These are phyloP conservation scores for Phytophthora vignae DNA, from an alignment of 352 stramenopile genomes.

Conservation along the genomic window DNA sequence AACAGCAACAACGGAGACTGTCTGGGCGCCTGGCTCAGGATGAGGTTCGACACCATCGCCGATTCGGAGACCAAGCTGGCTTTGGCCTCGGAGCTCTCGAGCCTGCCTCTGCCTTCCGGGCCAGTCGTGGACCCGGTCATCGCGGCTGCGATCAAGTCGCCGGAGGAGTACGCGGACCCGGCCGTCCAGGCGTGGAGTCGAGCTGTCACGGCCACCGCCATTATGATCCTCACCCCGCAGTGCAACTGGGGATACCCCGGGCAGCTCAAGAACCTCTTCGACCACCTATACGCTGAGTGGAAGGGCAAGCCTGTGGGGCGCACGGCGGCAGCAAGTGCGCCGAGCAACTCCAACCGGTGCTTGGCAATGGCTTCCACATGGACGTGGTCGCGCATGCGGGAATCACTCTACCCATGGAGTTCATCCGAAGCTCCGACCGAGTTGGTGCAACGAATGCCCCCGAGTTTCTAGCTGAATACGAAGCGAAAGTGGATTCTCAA, in stretches of 20 bases:
- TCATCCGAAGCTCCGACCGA: constrained; percentile 28
- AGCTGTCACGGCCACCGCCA: too few species aligned
- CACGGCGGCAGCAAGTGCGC: constrained; percentile 32
- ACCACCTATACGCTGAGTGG: constrained; percentile 36
- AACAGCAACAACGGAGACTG: constrained; percentile 23
- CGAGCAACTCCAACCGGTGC: constrained; percentile 29
- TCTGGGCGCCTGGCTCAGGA: neutral
- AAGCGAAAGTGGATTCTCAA: constrained; percentile 32
- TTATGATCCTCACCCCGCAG: too few species aligned
- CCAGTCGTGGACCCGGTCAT: too few species aligned
- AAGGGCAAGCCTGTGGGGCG: constrained; percentile 26
- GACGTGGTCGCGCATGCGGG: constrained; percentile 28
- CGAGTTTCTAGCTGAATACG: constrained; percentile 31
- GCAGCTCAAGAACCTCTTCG: constrained; percentile 38
- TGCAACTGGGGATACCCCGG: constrained; percentile 33
- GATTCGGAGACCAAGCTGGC: neutral
- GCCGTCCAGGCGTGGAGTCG: too few species aligned
- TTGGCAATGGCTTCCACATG: constrained; percentile 30
- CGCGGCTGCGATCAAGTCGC: too few species aligned
- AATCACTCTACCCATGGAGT: constrained; percentile 28
- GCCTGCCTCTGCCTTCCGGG: too few species aligned
- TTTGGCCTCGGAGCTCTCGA: too few species aligned
- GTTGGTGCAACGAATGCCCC: constrained; percentile 9
- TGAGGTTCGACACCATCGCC: constrained; percentile 21
- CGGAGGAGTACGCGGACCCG: too few species aligned